phyloP scores from a whole-genome alignment of 768 basidiomycete genomes.

The Sarcodon sp. region DNA sequence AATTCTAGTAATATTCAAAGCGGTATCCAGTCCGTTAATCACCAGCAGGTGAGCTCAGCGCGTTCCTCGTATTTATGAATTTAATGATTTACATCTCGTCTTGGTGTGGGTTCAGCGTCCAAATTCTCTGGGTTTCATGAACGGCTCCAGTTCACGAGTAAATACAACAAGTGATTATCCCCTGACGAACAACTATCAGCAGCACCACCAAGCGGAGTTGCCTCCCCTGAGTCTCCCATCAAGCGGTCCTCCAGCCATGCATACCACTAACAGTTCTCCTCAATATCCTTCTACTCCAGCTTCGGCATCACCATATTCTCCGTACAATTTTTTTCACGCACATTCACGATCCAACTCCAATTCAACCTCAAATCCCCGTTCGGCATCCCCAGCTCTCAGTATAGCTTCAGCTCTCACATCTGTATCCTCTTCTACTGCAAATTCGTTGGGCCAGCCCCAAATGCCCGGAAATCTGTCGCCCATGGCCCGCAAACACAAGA shows the following conservation, averaged over 20 bases:
- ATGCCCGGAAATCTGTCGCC: constrained; percentile 5
- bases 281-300: not conserved
- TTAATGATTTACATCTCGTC: too few relatives aligned
- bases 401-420: constrained; percentile 40
- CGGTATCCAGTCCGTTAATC: not conserved
- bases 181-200: not conserved
- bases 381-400: constrained; percentile 53
- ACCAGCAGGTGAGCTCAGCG: not conserved
- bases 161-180: not conserved
- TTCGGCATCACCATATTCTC: not conserved
- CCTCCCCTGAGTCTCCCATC: not conserved
- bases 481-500: constrained; percentile 38
- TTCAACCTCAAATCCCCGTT: constrained; percentile 34
- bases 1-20: not conserved
- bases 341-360: constrained; percentile 34
- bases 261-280: not conserved
- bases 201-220: not conserved
- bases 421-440: constrained; percentile 26
- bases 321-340: constrained; percentile 14
- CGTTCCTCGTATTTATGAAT: too few relatives aligned
- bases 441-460: not conserved
- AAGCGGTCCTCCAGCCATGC: not conserved
- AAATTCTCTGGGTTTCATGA: not conserved
- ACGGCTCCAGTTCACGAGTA: not conserved
- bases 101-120: too few relatives aligned